Evolutionary conservation across 306 rosid species (phyloP).

Genomic region (Lithocarpus polystachyus): DNA sequence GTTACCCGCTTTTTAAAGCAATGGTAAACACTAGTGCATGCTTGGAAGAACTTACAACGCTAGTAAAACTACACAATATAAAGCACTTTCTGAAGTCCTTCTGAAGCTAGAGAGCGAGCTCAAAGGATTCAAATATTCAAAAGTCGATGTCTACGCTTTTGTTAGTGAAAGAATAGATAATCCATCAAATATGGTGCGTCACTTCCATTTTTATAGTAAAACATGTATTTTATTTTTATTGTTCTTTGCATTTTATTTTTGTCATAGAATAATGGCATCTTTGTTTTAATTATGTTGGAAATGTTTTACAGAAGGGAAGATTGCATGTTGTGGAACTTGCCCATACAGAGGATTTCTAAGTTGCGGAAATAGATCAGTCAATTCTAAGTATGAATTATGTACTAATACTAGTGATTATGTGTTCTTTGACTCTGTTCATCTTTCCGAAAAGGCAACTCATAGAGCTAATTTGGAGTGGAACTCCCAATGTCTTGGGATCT

Average conservation of each 20-base stretch:
- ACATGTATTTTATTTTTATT: too few species aligned
- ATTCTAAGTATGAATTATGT: constrained; percentile 28
- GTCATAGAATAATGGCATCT: too few species aligned
- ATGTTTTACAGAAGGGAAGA: constrained; percentile 41
- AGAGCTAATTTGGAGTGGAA: constrained; percentile 33
- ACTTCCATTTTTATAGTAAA: background rate
- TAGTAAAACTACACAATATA: constrained; percentile 23
- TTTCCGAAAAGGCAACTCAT: constrained; percentile 30
- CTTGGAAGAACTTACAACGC: constrained; percentile 14
- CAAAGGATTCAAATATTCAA: background rate
- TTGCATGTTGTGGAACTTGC: constrained; percentile 49
- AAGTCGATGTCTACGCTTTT: background rate
- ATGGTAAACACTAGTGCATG: constrained; percentile 11
- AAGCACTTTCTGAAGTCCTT: constrained; percentile 15
- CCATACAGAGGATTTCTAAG: constrained; percentile 35
- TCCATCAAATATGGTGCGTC: background rate
- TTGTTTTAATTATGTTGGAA: background rate
- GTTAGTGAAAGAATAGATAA: background rate
- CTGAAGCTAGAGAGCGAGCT: background rate
- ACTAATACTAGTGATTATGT: constrained; percentile 25
- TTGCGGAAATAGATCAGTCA: constrained; percentile 33
- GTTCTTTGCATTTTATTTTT: too few species aligned
- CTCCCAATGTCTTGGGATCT: constrained; percentile 25
- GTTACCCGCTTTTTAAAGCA: constrained; percentile 12
- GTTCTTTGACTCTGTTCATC: constrained; percentile 44